Percentiles rank a stretch among this genome's conserved stretches.
phyloP scores from a whole-genome alignment of 164 flowering plant species.

The Macadamia integrifolia region DNA sequence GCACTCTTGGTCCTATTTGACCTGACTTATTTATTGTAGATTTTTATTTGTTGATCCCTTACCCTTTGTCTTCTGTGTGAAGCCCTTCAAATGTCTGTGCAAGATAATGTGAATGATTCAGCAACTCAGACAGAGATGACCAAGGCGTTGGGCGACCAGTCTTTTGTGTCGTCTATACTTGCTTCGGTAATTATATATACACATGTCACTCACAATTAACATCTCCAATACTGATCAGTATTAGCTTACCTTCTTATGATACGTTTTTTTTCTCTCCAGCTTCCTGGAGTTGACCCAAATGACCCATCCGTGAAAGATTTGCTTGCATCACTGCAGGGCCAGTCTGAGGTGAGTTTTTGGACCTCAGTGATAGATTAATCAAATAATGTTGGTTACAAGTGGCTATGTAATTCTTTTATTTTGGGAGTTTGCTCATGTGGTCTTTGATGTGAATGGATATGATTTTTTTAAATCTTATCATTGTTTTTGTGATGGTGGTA shows the following conservation, averaged over 20 bases:
- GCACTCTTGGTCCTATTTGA: no score
- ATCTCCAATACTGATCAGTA: neutral
- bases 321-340: constrained; percentile 83
- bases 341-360: constrained; percentile 59
- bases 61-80: constrained; percentile 21
- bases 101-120: constrained; percentile 49
- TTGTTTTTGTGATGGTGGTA: no score
- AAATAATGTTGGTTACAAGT: neutral
- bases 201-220: neutral
- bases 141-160: constrained; percentile 68
- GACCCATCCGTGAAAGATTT: constrained; percentile 87
- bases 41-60: neutral
- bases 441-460: no score
- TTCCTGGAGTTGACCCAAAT: constrained; percentile 92
- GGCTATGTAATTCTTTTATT: neutral
- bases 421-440: no score
- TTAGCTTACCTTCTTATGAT: neutral
- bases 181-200: constrained; percentile 46
- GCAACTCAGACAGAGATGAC: constrained; percentile 56
- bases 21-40: no score
- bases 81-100: constrained; percentile 88
- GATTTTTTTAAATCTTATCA: no score
- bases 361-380: neutral
- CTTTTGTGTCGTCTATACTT: constrained; percentile 76
- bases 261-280: constrained; percentile 41